Evolutionary conservation across 768 basidiomycete species (phyloP).

Genomic region (Lactarius akahatsu): DNA sequence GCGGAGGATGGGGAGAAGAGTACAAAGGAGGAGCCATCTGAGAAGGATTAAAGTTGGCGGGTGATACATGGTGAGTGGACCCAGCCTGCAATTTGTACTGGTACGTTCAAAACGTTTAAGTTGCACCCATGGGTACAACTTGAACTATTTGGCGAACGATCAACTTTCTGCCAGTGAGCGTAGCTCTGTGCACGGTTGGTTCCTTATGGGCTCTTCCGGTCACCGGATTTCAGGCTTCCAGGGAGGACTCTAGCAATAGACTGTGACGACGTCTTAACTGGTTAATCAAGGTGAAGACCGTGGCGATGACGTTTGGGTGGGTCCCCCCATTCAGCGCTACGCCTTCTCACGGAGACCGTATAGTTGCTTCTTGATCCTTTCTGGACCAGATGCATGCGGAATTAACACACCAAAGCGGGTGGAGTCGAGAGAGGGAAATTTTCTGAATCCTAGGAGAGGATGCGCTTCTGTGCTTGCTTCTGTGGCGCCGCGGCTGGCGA

Average conservation of each 20-base stretch:
- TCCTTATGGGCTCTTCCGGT: neutral
- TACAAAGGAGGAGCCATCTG: too few relatives aligned
- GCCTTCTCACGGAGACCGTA: neutral
- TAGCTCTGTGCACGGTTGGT: neutral
- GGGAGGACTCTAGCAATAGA: neutral
- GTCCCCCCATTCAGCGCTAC: neutral
- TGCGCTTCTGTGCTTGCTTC: too few relatives aligned
- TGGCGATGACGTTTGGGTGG: neutral
- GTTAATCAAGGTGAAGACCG: too few relatives aligned
- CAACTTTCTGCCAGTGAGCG: too few relatives aligned
- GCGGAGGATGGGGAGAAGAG: slow-evolving; percentile 1
- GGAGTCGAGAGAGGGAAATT: neutral
- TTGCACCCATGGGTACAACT: too few relatives aligned
- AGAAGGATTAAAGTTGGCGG: too few relatives aligned
- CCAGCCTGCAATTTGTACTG: too few relatives aligned
- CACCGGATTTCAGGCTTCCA: neutral
- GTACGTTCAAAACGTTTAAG: too few relatives aligned
- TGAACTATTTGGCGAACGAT: too few relatives aligned
- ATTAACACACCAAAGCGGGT: neutral
- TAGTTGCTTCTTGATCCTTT: neutral
- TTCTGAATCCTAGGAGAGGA: neutral
- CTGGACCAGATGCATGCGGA: neutral
- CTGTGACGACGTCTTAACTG: neutral
- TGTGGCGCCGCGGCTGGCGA: too few relatives aligned
- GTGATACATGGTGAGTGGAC: too few relatives aligned